phyloP scores from a whole-genome alignment of 2,329 filamentous ascomycete species.

The Pseudopithomyces maydicus region DNA sequence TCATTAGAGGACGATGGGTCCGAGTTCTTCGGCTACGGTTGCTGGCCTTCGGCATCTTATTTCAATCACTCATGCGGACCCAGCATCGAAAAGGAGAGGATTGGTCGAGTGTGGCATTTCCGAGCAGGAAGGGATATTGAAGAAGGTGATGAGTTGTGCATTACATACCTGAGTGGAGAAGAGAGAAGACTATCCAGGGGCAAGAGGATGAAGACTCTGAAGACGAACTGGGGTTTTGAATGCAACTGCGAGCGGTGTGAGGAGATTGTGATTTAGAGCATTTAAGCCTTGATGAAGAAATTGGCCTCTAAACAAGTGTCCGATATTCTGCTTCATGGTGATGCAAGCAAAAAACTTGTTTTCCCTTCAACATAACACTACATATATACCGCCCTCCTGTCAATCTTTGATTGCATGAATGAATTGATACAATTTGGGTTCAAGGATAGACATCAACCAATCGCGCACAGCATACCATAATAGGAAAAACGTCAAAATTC shows the following conservation, averaged over 20 bases:
- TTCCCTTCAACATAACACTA: no score
- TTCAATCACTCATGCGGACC: conserved; percentile 56
- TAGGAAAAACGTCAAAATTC: conserved; percentile 6
- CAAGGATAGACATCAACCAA: background rate
- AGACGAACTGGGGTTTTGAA: conserved; percentile 52
- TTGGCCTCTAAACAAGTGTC: background rate
- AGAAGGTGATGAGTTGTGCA: conserved; percentile 51
- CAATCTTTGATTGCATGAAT: no score
- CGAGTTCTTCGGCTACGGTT: conserved; percentile 55
- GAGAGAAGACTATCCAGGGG: conserved; percentile 46
- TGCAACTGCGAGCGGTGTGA: conserved; percentile 50
- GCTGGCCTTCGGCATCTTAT: conserved; percentile 54
- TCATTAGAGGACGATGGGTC: conserved; percentile 50
- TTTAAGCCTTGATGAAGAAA: background rate
- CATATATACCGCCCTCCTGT: no score
- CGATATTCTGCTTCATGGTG: background rate
- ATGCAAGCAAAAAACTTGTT: no score
- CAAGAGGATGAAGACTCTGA: conserved; percentile 45
- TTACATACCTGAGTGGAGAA: conserved; percentile 56
- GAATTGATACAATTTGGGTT: no score
- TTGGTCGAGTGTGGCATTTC: conserved; percentile 50
- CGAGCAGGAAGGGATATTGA: conserved; percentile 39
- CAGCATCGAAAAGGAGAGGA: conserved; percentile 50
- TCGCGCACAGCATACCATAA: conserved; percentile 14
- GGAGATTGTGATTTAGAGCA: conserved; percentile 1